A percentile compares a stretch with the other conserved stretches of the same genome.
Evolutionary conservation across 768 basidiomycete genomes (phyloP).

Genomic region (Antrodiella citrinella): DNA sequence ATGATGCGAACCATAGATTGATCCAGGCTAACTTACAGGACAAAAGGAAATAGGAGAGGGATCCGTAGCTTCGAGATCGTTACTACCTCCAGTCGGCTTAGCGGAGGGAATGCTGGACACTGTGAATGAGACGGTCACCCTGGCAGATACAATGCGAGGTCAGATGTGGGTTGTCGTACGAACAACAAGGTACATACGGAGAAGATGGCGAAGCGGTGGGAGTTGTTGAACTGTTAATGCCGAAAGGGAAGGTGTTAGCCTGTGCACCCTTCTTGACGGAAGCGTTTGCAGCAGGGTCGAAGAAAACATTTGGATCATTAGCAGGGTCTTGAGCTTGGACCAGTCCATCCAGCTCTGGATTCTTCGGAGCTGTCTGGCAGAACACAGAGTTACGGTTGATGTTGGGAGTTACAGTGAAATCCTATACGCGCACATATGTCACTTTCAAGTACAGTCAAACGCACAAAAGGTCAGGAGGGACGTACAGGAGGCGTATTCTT

Average conservation of each 20-base stretch:
- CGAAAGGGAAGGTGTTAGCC: constrained; percentile 26
- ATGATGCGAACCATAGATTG: not conserved
- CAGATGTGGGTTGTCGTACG: constrained; percentile 1
- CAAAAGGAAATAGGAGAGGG: constrained; percentile 1
- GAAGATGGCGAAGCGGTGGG: constrained; percentile 2
- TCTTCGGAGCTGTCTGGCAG: constrained; percentile 29
- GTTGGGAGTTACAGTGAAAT: constrained; percentile 45
- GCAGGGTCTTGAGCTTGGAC: constrained; percentile 29
- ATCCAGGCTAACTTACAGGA: constrained; percentile 1
- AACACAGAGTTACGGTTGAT: constrained; percentile 43
- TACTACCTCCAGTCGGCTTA: constrained; percentile 21
- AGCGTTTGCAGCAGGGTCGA: constrained; percentile 22
- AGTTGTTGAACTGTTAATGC: constrained; percentile 7
- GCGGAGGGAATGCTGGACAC: constrained; percentile 28
- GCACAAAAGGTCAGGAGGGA: not conserved
- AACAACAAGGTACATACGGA: not conserved
- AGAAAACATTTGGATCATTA: constrained; percentile 25
- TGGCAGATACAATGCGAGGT: not conserved
- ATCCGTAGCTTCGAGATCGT: constrained; percentile 1
- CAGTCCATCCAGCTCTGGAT: constrained; percentile 27
- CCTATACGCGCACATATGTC: constrained; percentile 21
- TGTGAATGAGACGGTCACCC: constrained; percentile 18
- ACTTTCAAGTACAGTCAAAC: not conserved
- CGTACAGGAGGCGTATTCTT: constrained; percentile 53
- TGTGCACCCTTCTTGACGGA: constrained; percentile 41